Conservation (phyloP, 2,329 filamentous ascomycete species). For the Colletotrichum navitas region DNA sequence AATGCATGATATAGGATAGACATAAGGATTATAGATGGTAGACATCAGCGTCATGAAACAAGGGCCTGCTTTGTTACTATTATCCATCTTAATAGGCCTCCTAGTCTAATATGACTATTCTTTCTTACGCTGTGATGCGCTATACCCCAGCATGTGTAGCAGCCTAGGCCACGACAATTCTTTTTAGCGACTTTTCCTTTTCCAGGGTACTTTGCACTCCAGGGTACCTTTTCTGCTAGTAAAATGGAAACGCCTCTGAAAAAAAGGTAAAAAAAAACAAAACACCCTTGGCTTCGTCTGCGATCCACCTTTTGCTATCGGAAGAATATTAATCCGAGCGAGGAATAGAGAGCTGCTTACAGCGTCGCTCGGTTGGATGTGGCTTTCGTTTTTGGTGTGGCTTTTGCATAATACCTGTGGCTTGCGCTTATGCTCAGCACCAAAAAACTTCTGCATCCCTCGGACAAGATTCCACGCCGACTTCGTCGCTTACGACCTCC, state of each 20-base stretch:
- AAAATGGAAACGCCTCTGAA: too few relatives aligned
- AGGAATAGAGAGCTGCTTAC: too few relatives aligned
- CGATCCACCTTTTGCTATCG: background rate
- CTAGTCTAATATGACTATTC: too few relatives aligned
- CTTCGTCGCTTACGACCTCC: constrained; percentile 14
- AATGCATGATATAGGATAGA: background rate
- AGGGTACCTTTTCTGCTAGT: background rate
- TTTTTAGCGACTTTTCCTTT: background rate
- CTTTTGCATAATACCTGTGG: background rate
- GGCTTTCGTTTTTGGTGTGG: background rate
- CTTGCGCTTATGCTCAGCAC: background rate
- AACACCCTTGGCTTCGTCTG: too few relatives aligned
- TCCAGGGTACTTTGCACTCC: background rate
- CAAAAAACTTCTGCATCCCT: constrained; percentile 8
- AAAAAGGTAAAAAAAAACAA: too few relatives aligned
- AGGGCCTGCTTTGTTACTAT: too few relatives aligned
- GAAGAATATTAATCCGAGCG: too few relatives aligned
- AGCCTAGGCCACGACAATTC: too few relatives aligned
- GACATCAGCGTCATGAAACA: background rate
- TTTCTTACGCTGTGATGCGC: too few relatives aligned
- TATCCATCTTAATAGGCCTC: too few relatives aligned
- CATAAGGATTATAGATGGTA: background rate
- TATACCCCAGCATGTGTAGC: too few relatives aligned
- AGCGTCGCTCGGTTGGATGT: too few relatives aligned
- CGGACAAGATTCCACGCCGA: background rate